These are phyloP conservation scores for Rostrohypoxylon terebratum DNA, from an alignment of 495 filamentous ascomycete genomes.

Conservation along the genomic window DNA sequence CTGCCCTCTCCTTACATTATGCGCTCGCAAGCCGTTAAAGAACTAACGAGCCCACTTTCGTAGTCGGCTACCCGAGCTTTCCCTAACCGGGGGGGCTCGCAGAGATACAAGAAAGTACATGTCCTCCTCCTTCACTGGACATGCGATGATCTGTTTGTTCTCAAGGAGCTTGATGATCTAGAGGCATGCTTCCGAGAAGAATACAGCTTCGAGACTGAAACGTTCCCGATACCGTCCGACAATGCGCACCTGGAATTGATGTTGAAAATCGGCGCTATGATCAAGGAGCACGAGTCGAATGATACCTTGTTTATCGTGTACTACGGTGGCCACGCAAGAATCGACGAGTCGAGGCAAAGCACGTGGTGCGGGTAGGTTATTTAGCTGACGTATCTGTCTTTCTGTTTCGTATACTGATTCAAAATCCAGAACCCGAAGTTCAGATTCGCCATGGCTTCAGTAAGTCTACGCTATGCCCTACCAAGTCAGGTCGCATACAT, in stretches of 20 bases:
- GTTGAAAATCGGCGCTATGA: conserved; percentile 60
- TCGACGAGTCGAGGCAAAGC: conserved; percentile 64
- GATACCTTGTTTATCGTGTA: conserved; percentile 66
- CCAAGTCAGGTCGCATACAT: conserved; percentile 6
- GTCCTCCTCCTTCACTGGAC: conserved; percentile 67
- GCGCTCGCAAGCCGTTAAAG: not conserved
- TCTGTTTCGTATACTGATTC: conserved; percentile 15
- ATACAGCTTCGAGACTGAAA: conserved; percentile 62
- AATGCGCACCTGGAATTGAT: conserved; percentile 63
- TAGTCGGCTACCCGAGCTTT: conserved; percentile 65
- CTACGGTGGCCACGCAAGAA: conserved; percentile 66
- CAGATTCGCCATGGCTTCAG: conserved; percentile 60
- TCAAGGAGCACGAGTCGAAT: conserved; percentile 61
- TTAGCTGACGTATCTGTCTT: conserved; percentile 1
- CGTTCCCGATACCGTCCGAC: conserved; percentile 63
- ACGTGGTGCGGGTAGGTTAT: conserved; percentile 63
- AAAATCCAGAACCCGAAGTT: conserved; percentile 48
- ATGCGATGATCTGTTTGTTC: conserved; percentile 65
- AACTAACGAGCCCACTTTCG: conserved; percentile 26
- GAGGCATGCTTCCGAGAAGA: conserved; percentile 61
- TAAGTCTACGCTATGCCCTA: conserved; percentile 30
- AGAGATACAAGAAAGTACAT: conserved; percentile 64
- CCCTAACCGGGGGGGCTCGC: conserved; percentile 57
- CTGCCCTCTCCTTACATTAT: conserved; percentile 10
- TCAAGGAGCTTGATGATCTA: conserved; percentile 63